Base-by-base conservation (phyloP, 305 asterid genomes). In the Fraxinus greggii region DNA sequence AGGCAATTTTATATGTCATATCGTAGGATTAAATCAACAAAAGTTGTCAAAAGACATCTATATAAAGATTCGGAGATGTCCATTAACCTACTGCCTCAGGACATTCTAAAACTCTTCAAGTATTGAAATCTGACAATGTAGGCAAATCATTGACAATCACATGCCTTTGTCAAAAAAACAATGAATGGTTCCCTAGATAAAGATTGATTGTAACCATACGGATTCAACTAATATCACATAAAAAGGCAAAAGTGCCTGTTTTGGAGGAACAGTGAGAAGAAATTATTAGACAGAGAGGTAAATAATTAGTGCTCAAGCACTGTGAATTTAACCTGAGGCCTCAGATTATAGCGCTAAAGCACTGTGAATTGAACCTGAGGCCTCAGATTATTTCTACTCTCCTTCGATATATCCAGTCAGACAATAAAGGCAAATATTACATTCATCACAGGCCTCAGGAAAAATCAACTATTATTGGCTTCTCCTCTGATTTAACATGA, bases 351-450 rank as follows among this genome's bases (percentile, higher is more conserved):
- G 24, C 7, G 6, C 24, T 21, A 5, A 35, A 72, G 15, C 32
- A 17, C 2, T 10, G 70, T 3, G 7, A 70, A 23, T 61, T 54
- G 56, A 72, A 93, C 97, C 81, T 95, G 93, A 80, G 83, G 84
- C 83, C 80, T 79, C 82, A 82, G 81, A 63, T 54, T 13, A 72
- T 45, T 24, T 36, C 28, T 28, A 13, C 59, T 75, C 72, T 70
- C 17, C 19, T 75, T 33, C 59, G 40, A 73, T 32, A 21, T 6
- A 77, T 48, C 10, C 17, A 32, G 26, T 89, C 92, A 83, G 91
- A 87, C 88, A 88, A 88, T 82, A 91, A 83, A 86, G 89, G 89
- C 85, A 89, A 86, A 82, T 73, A 38, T 59, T 80, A 78, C 42
- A 24, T 83, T 73, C 88, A 87, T 87, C 93, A 89, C 82, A 72